These are phyloP conservation scores for Fragilariopsis cylindrus DNA, from an alignment of 108 stramenopile genomes.

Conservation along the genomic window DNA sequence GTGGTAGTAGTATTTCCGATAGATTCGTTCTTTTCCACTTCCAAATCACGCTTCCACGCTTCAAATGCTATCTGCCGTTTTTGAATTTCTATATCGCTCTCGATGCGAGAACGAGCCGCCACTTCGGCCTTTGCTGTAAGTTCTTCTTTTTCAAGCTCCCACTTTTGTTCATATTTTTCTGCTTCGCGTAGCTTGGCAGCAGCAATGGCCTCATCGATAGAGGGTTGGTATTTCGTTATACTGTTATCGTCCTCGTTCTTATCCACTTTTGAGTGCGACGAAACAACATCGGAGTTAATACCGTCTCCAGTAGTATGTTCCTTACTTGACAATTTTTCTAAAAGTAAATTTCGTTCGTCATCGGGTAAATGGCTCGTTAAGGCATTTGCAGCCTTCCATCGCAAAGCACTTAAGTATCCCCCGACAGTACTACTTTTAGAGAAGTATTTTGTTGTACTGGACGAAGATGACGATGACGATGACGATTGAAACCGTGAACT, in stretches of 20 bases:
- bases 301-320: not conserved
- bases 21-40: slow-evolving; percentile 31
- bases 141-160: slow-evolving; percentile 30
- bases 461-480: no score
- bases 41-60: slow-evolving; percentile 41
- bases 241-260: slow-evolving; percentile 7
- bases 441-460: no score
- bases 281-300: not conserved
- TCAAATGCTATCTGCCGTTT: slow-evolving; percentile 46
- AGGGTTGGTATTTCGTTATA: slow-evolving; percentile 12
- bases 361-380: slow-evolving; percentile 36
- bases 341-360: slow-evolving; percentile 31
- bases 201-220: slow-evolving; percentile 51
- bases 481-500: no score
- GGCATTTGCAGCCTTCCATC: slow-evolving; percentile 39
- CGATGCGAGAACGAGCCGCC: slow-evolving; percentile 45
- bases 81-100: slow-evolving; percentile 44
- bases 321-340: slow-evolving; percentile 15
- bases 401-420: slow-evolving; percentile 24
- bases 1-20: not conserved
- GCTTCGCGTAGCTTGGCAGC: slow-evolving; percentile 46
- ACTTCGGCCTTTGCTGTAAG: slow-evolving; percentile 38
- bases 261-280: slow-evolving; percentile 6
- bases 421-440: slow-evolving; percentile 7
- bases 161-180: slow-evolving; percentile 19